Evolutionary conservation across 257 asterid genomes (phyloP), one percentile per base, ranked within the genome.

Genomic region (Ilex asprella): DNA sequence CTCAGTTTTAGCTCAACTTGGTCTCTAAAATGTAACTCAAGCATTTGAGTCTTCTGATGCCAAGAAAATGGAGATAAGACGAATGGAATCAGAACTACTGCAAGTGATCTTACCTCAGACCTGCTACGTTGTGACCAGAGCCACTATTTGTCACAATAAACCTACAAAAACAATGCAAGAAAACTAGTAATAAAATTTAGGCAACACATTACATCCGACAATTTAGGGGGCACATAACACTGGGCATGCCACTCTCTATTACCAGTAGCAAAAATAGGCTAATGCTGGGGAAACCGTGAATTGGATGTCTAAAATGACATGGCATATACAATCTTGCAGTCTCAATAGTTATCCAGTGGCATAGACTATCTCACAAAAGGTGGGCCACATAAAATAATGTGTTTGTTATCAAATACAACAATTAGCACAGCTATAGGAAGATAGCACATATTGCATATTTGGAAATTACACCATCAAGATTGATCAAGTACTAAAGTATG

Each of bases 81-180:
- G 11, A 3, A 57, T 10, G 52, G 8, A 32, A 13, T 15, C 27
- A 21, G 12, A 44, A 16, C 30, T 51, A 3, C n/a, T 16, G 47
- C 39, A 12, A 59, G 59, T 16, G 61, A 67, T 50, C 79, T 56
- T 76, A 85, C 97, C 92, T 85, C 75, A 77, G 80, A 72, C 98
- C 98, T 69, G 71, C 66, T 29, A 76, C 91, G 13, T 73, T 70
- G 66, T 88, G 96, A 63, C 97, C 96, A 14, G 97, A 91, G 73
- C 95, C 94, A 54, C 79, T 84, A 63, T 91, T 88, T 67, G 96
- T 91, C 61, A 88, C 74, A 50, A 91, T 88, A 67, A 91, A 91
- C 95, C 98, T 91, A 70, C 72, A 69, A 62, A 21, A 58, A 66
- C 27, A 31, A 57, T 30, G 62, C 71, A 62, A 57, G 11, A 30